phyloP scores from a whole-genome alignment of 352 stramenopile genomes.

The Phytophthora fragariaefolia region DNA sequence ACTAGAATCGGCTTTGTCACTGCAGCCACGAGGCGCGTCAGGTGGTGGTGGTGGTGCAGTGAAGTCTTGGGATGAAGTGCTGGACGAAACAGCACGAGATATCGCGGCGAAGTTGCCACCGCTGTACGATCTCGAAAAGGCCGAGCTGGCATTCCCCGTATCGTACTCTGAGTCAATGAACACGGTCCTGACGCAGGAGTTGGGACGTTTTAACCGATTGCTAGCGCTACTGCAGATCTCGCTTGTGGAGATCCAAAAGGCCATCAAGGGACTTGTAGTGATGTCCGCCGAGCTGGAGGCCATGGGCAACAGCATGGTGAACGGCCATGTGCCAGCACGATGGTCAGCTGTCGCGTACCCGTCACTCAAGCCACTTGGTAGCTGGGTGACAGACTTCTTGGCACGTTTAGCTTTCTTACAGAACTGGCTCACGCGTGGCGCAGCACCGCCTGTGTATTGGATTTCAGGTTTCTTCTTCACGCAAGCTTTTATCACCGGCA shows the following conservation, averaged over 20 bases:
- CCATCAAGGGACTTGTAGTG: slow-evolving; percentile 93
- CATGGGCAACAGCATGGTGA: slow-evolving; percentile 95
- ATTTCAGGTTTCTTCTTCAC: slow-evolving; percentile 96
- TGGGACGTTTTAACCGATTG: slow-evolving; percentile 93
- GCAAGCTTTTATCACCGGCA: slow-evolving; percentile 95
- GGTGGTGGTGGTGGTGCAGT: slow-evolving; percentile 62
- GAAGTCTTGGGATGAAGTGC: slow-evolving; percentile 91
- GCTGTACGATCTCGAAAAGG: slow-evolving; percentile 92
- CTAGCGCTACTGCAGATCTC: slow-evolving; percentile 78
- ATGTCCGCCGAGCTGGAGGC: slow-evolving; percentile 93
- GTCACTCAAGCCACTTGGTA: slow-evolving; percentile 92
- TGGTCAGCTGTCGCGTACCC: slow-evolving; percentile 91
- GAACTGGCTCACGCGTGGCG: slow-evolving; percentile 80
- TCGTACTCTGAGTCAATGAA: slow-evolving; percentile 91
- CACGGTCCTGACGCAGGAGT: slow-evolving; percentile 90
- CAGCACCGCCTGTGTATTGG: slow-evolving; percentile 91
- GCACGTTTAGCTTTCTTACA: slow-evolving; percentile 82
- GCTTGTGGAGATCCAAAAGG: slow-evolving; percentile 90
- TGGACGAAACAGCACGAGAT: slow-evolving; percentile 89
- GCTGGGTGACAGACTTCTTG: slow-evolving; percentile 93
- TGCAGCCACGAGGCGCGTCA: slow-evolving; percentile 84
- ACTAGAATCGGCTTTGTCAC: slow-evolving; percentile 88
- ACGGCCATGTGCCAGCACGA: slow-evolving; percentile 86
- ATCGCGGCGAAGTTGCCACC: slow-evolving; percentile 77
- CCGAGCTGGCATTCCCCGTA: slow-evolving; percentile 85